A percentile compares a stretch with the other conserved stretches of the same genome.
Conservation (phyloP, 148 eudicot species). For the Diospyros lotus region DNA sequence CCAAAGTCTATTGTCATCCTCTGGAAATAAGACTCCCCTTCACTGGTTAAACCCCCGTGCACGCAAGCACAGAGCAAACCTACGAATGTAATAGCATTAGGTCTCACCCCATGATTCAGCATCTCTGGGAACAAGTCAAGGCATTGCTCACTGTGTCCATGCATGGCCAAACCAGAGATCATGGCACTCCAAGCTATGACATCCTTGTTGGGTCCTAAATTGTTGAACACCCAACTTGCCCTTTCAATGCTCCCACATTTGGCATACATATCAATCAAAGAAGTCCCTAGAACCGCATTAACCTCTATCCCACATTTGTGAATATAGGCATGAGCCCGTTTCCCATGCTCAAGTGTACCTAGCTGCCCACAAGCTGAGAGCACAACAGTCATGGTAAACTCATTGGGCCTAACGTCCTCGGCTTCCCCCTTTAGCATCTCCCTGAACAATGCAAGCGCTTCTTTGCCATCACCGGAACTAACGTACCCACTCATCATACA, state of each 20-base stretch:
- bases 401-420: conserved; percentile 21
- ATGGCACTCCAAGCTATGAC: conserved; percentile 33
- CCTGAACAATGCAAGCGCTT: conserved; percentile 25
- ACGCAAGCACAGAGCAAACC: conserved; percentile 36
- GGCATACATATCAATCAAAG: conserved; percentile 34
- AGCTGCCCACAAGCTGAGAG: conserved; percentile 28
- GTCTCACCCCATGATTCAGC: conserved; percentile 21
- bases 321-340: conserved; percentile 33
- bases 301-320: conserved; percentile 22
- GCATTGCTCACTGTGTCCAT: conserved; percentile 25
- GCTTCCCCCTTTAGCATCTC: conserved; percentile 21
- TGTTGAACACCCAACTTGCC: conserved; percentile 25
- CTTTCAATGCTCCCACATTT: conserved; percentile 38
- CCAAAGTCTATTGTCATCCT: conserved; percentile 27
- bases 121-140: conserved; percentile 21
- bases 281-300: conserved; percentile 28
- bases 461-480: conserved; percentile 21
- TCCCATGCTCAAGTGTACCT: conserved; percentile 34
- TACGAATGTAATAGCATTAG: conserved; percentile 27
- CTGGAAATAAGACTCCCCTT: conserved; percentile 22
- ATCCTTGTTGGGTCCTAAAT: conserved; percentile 25
- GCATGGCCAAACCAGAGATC: conserved; percentile 36
- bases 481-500: conserved; percentile 36
- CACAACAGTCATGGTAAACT: conserved; percentile 27
- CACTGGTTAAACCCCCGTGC: conserved; percentile 28